phyloP scores from a whole-genome alignment of 441 rosid genomes.

The Erysimum pusillum region DNA sequence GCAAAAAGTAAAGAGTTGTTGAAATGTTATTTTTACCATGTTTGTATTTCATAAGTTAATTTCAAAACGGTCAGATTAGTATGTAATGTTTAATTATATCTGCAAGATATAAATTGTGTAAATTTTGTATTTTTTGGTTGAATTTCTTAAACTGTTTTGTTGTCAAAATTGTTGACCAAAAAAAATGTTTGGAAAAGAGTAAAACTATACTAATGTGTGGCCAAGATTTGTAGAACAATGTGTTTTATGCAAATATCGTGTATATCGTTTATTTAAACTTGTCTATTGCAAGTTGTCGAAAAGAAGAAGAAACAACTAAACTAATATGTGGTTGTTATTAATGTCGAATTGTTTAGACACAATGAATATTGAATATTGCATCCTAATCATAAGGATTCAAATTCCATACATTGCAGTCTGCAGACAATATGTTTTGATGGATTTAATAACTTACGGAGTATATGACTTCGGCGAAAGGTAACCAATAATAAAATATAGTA shows the following conservation, averaged over 20 bases:
- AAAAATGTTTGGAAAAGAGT: background rate
- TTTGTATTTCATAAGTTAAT: too few relatives aligned
- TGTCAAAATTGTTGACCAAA: too few relatives aligned
- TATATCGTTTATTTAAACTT: background rate
- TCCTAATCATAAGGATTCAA: slow-evolving; percentile 35
- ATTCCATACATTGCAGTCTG: slow-evolving; percentile 36
- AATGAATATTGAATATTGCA: slow-evolving; percentile 26
- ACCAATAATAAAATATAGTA: background rate
- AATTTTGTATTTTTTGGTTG: too few relatives aligned
- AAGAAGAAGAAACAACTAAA: background rate
- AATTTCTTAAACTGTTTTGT: too few relatives aligned
- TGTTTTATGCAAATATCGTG: background rate
- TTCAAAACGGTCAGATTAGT: too few relatives aligned
- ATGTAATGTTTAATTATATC: too few relatives aligned
- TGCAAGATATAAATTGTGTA: too few relatives aligned
- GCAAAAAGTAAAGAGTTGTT: too few relatives aligned
- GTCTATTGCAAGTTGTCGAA: background rate
- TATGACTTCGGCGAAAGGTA: slow-evolving; percentile 25
- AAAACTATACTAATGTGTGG: background rate
- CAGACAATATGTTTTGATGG: slow-evolving; percentile 34
- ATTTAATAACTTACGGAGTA: slow-evolving; percentile 12
- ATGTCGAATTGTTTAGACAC: slow-evolving; percentile 30
- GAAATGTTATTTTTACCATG: too few relatives aligned
- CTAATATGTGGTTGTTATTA: slow-evolving; percentile 13
- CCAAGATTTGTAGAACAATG: background rate